Base-by-base conservation (phyloP, 1,284 basidiomycete genomes). In the Sparassis latifolia region DNA sequence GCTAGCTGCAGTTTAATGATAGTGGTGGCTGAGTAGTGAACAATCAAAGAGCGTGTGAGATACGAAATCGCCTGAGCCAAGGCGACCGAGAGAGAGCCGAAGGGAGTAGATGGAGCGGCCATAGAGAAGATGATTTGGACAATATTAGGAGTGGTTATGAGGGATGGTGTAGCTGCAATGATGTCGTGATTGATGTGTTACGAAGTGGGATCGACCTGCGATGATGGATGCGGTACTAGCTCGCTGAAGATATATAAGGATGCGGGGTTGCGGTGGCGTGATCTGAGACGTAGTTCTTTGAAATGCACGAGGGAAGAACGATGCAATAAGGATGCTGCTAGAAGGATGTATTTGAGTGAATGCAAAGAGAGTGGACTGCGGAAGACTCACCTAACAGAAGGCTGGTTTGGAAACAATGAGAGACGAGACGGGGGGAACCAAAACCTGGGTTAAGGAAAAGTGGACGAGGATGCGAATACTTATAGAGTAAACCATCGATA, bases 41-140 rank as follows among this genome's bases (percentile, higher is more conserved):
- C 62, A 60, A 75, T 69, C 56, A 89, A 76, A 51, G 82, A 78
- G 46, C 76, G 75, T 43, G 82, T 86, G 66, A 89, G 74, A 72
- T 80, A 86, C 49, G 80, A 72, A 65, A 88, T 77, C 62, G 82
- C 82, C 61, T 88, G 82, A 50, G 82, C 74, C 65, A 89, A 76
- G 57, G 86, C 77, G 67, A 78, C 68, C 56, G 80, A 73, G 68
- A 87, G 79, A 59, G 71, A 76, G 58, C 74, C 74, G 61, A 73
- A 63, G 55, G 75, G 68, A 60, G 73, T 54, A 59, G 63, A 60
- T 53, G 57, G 60, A 53, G 64, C 50, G 63, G 77, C 68, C 74
- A 77, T 78, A 62, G 58, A 58, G 62, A 51, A 50, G 56, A 58
- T 40, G 55, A 41, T 33, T 53, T 55, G 46, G 30, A 27, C 35